Conservation (phyloP, 1,139 yeast genomes). For the Martiniozyma asiatica region DNA sequence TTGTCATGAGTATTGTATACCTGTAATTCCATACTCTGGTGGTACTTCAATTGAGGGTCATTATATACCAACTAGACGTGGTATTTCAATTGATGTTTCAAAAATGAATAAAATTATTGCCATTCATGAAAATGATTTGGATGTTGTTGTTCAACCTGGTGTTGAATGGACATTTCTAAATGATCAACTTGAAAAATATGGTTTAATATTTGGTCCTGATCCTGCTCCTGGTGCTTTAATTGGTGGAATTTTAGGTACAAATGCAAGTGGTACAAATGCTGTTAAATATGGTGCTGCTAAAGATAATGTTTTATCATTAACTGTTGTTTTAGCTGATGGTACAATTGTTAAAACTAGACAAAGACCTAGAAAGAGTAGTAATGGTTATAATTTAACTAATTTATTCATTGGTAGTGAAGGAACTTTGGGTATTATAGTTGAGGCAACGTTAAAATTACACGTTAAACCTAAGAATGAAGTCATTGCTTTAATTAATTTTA, state of each 20-base stretch:
- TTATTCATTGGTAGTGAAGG: slow-evolving; percentile 62
- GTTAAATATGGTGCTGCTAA: slow-evolving; percentile 62
- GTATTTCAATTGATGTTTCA: slow-evolving; percentile 44
- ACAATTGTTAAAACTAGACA: slow-evolving; percentile 49
- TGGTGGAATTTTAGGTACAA: slow-evolving; percentile 59
- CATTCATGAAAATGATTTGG: slow-evolving; percentile 46
- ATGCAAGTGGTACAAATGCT: slow-evolving; percentile 66
- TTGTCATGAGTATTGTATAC: slow-evolving; percentile 50
- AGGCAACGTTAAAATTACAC: slow-evolving; percentile 50
- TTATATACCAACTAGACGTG: slow-evolving; percentile 60
- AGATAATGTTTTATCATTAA: slow-evolving; percentile 40
- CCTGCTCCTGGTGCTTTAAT: slow-evolving; percentile 70
- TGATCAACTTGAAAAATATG: slow-evolving; percentile 32
- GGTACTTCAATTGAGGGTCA: slow-evolving; percentile 80
- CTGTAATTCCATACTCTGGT: slow-evolving; percentile 68
- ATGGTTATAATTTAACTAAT: slow-evolving; percentile 59
- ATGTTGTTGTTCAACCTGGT: slow-evolving; percentile 58
- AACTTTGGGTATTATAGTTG: slow-evolving; percentile 58
- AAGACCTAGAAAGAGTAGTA: slow-evolving; percentile 54
- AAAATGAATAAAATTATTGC: slow-evolving; percentile 40
- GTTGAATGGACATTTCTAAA: slow-evolving; percentile 58
- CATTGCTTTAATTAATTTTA: slow-evolving; percentile 51
- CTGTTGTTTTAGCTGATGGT: slow-evolving; percentile 59
- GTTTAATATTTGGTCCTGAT: slow-evolving; percentile 57
- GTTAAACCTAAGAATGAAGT: slow-evolving; percentile 43